Evolutionary conservation across 345 rosid genomes (phyloP).

Genomic region (Viola odorata): DNA sequence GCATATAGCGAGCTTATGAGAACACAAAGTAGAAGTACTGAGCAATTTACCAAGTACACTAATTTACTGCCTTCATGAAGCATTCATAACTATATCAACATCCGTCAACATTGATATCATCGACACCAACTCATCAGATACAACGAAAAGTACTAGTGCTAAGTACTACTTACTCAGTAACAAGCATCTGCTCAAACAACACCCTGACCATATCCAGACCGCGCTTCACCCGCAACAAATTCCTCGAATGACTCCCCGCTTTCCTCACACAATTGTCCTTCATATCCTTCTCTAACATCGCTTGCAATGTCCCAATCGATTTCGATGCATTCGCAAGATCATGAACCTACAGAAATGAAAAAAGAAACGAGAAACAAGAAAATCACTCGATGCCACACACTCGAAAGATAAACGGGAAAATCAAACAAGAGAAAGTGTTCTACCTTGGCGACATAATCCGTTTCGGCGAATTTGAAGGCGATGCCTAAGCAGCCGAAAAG

Average conservation of each 20-base stretch:
- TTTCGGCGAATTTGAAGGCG: constrained; percentile 94
- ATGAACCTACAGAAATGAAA: constrained; percentile 42
- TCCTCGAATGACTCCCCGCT: constrained; percentile 86
- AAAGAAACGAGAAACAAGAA: no score
- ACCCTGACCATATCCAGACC: constrained; percentile 94
- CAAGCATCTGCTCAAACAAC: constrained; percentile 68
- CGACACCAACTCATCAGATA: no score
- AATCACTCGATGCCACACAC: neutral
- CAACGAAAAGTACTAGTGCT: no score
- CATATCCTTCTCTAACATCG: constrained; percentile 57
- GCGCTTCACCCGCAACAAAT: constrained; percentile 88
- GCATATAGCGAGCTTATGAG: no score
- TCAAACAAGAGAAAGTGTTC: no score
- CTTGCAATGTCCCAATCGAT: constrained; percentile 46
- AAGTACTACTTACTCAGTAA: constrained; percentile 47
- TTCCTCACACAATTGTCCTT: constrained; percentile 45
- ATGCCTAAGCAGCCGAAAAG: constrained; percentile 87
- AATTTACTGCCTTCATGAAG: no score
- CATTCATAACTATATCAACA: no score
- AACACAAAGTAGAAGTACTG: no score
- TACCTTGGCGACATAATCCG: constrained; percentile 97
- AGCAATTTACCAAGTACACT: no score
- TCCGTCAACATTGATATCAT: no score
- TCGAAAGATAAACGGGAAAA: no score
- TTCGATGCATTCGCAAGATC: constrained; percentile 74